These are phyloP conservation scores for Thymus quinquecostatus DNA, from an alignment of 257 asterid genomes.

Conservation along the genomic window DNA sequence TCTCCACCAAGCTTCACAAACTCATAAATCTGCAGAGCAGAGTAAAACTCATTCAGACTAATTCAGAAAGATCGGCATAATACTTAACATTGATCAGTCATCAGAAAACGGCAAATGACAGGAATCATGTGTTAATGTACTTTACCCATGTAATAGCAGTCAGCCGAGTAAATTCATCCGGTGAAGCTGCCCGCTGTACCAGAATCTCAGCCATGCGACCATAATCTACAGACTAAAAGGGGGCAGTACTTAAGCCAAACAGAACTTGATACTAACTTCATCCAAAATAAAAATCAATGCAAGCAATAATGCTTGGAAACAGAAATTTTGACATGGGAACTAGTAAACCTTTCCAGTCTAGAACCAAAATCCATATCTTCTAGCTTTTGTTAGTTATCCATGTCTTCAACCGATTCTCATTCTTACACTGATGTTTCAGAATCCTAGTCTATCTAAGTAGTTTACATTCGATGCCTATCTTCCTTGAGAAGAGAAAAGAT, in stretches of 20 bases:
- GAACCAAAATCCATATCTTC: background rate
- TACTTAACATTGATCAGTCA: slow-evolving; percentile 17
- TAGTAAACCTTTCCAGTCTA: slow-evolving; percentile 27
- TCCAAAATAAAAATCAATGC: slow-evolving; percentile 8
- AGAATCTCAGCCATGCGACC: slow-evolving; percentile 99
- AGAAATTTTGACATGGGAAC: slow-evolving; percentile 9
- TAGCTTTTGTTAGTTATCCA: slow-evolving; percentile 13
- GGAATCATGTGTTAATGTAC: slow-evolving; percentile 31
- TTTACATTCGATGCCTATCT: background rate
- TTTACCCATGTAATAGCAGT: slow-evolving; percentile 98
- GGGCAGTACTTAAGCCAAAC: slow-evolving; percentile 42
- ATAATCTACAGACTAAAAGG: slow-evolving; percentile 96
- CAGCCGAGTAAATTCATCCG: slow-evolving; percentile 93
- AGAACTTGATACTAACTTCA: slow-evolving; percentile 25
- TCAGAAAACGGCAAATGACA: slow-evolving; percentile 25
- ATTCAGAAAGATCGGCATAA: slow-evolving; percentile 14
- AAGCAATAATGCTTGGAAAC: slow-evolving; percentile 15
- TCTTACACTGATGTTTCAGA: slow-evolving; percentile 22
- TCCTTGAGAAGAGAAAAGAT: slow-evolving; percentile 6
- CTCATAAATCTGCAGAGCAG: slow-evolving; percentile 73
- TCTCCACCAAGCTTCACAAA: slow-evolving; percentile 99
- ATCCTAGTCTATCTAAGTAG: background rate
- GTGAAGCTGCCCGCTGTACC: slow-evolving; percentile 93
- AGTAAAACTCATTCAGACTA: slow-evolving; percentile 34
- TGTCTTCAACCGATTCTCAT: slow-evolving; percentile 13